Percentiles rank a stretch among this genome's conserved stretches.
phyloP scores from a whole-genome alignment of 306 rosid species.

The Pyrus betulifolia region DNA sequence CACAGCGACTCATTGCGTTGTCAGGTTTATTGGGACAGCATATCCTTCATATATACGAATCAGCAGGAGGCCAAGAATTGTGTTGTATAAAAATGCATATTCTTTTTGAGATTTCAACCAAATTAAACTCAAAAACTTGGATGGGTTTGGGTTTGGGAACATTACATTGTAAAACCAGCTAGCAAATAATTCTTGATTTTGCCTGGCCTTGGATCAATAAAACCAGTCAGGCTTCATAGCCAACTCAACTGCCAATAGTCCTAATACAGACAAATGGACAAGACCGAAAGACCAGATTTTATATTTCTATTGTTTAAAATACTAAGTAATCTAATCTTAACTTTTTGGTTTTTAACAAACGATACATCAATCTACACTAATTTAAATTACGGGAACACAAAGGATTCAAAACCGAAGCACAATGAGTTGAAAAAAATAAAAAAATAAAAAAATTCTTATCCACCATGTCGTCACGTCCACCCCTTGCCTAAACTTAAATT shows the following conservation, averaged over 20 bases:
- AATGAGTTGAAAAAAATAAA: not conserved
- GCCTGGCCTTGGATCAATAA: not conserved
- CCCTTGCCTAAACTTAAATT: not conserved
- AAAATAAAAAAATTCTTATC: not conserved
- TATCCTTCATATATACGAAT: not conserved
- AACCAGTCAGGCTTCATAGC: not conserved
- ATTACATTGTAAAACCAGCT: not conserved
- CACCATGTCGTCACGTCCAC: not conserved
- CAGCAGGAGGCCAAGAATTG: not conserved
- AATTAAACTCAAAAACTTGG: not conserved
- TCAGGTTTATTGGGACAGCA: not conserved
- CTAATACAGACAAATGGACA: not conserved
- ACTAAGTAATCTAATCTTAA: not conserved
- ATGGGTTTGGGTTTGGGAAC: not conserved
- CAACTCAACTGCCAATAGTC: not conserved
- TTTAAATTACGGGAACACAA: no score
- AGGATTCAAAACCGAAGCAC: not conserved
- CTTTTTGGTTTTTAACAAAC: no score
- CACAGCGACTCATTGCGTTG: not conserved
- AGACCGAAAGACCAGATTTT: not conserved
- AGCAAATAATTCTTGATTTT: not conserved
- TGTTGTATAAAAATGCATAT: not conserved
- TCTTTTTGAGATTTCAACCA: not conserved
- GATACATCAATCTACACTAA: no score
- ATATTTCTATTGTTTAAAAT: not conserved